Percentiles rank a stretch among this genome's conserved stretches.
These are phyloP conservation scores for Fusarium sp. DNA, from an alignment of 2,329 filamentous ascomycete genomes.

Conservation along the genomic window DNA sequence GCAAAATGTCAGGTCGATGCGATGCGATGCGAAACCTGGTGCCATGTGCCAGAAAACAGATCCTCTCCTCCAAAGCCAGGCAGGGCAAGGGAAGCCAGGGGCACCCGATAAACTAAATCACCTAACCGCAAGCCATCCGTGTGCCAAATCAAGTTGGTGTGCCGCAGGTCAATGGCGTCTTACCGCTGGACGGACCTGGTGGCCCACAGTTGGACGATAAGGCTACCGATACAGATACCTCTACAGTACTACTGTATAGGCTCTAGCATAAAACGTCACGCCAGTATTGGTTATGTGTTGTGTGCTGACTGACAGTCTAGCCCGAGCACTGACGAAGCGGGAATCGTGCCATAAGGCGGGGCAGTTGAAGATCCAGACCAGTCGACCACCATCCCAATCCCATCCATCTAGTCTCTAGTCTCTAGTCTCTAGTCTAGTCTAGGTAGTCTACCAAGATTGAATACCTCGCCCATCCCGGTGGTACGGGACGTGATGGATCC, in stretches of 20 bases:
- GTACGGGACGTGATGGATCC: constrained; percentile 43
- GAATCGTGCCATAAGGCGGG: constrained; percentile 47
- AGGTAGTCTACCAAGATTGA: constrained; percentile 13
- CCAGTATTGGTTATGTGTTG: constrained; percentile 29
- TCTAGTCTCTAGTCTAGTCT: not conserved
- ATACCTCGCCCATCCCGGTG: constrained; percentile 43
- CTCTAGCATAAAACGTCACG: constrained; percentile 43
- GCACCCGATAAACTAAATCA: constrained; percentile 31
- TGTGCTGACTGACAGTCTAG: constrained; percentile 32
- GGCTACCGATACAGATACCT: not conserved
- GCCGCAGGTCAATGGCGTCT: constrained; percentile 35
- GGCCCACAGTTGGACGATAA: constrained; percentile 31
- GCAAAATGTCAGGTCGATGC: constrained; percentile 29
- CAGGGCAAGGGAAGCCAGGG: constrained; percentile 27
- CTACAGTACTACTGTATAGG: too few relatives aligned
- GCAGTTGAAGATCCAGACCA: constrained; percentile 45
- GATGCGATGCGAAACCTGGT: constrained; percentile 29
- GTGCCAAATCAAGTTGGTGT: constrained; percentile 42
- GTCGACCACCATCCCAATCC: constrained; percentile 33
- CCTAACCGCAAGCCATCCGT: constrained; percentile 46
- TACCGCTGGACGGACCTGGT: constrained; percentile 25
- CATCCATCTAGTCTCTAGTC: constrained; percentile 4
- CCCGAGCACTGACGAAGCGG: constrained; percentile 34
- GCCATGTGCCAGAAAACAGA: constrained; percentile 40
- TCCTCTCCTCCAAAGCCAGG: constrained; percentile 30